Evolutionary conservation across 345 rosid species (phyloP), one percentile per base, ranked within the genome.

Genomic region (rapeseed (Brassica napus)): DNA sequence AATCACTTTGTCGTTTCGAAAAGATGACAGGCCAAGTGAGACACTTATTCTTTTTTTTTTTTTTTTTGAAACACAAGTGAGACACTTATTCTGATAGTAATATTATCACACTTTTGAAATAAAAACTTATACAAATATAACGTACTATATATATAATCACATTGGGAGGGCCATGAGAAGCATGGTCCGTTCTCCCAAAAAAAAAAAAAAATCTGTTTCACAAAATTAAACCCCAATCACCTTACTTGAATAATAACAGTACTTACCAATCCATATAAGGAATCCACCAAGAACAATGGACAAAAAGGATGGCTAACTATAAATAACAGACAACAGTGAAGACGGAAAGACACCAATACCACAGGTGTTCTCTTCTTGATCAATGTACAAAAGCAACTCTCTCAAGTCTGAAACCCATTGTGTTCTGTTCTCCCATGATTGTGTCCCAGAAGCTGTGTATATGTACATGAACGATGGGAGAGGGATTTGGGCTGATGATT

Each of bases 301-400:
- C 21, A 34, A 72, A 70, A 44, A 10, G 23, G 73, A 66, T 57
- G 61, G 68, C 72, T 71, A 23, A 54, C 58, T 23, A 72, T 57
- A 58, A 18, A 78, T 72, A 78, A 72, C 54, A 37, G 6, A 78
- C 49, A 65, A 78, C 81, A 77, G 11, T 35, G 59, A 70, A 47
- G 55, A 26, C 35, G 24, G 24, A 23, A 23, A 23, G 24, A 69
- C 63, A 49, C 37, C 69, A 61, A 47, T 23, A 60, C 2, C 11
- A 49, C 30, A 14, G 42, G 24, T 37, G 2, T 69, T 63, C 71
- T 77, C 70, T 52, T 63, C 74, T n/a, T 34, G 24, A 77, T 63
- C 10, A 31, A 52, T 71, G 76, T 65, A 71, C 76, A 67, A 65
- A 65, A 65, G 52, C 61, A 72, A 14, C 71, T 49, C 75, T 77